Evolutionary conservation across 306 rosid species (phyloP).

Genomic region (Cucurbita ficifolia): DNA sequence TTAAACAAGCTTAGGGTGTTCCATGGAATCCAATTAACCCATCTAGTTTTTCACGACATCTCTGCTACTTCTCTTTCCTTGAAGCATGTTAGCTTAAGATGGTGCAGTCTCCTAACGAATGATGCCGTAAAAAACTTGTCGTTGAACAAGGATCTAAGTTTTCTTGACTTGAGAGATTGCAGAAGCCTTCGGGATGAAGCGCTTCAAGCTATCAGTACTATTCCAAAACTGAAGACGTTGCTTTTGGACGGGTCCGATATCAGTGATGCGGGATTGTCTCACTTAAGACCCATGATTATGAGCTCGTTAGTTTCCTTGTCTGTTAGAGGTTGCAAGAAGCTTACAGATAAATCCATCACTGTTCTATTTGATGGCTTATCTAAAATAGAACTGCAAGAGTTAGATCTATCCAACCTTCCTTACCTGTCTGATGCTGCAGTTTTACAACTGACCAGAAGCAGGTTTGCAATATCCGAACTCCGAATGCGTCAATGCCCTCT

Average conservation of each 20-base stretch:
- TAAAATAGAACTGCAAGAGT: slow-evolving; percentile 39
- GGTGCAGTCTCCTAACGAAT: slow-evolving; percentile 71
- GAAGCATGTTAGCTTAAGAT: slow-evolving; percentile 68
- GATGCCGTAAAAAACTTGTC: slow-evolving; percentile 52
- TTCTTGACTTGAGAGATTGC: slow-evolving; percentile 80
- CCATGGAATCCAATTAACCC: slow-evolving; percentile 80
- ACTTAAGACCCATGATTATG: slow-evolving; percentile 41
- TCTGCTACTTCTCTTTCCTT: slow-evolving; percentile 82
- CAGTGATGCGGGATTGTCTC: slow-evolving; percentile 57
- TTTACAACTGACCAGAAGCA: slow-evolving; percentile 42
- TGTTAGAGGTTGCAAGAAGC: slow-evolving; percentile 81
- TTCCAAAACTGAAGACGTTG: slow-evolving; percentile 44
- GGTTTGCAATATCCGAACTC: slow-evolving; percentile 49
- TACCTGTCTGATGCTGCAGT: slow-evolving; percentile 67
- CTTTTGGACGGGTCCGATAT: slow-evolving; percentile 70
- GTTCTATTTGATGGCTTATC: slow-evolving; percentile 55
- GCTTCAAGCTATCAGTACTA: slow-evolving; percentile 46
- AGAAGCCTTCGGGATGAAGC: slow-evolving; percentile 78
- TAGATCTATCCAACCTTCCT: slow-evolving; percentile 84
- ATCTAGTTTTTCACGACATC: slow-evolving; percentile 81
- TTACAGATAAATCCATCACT: slow-evolving; percentile 73
- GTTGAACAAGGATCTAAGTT: slow-evolving; percentile 60
- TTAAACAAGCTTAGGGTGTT: slow-evolving; percentile 73
- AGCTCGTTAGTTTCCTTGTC: slow-evolving; percentile 52
- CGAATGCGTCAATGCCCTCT: slow-evolving; percentile 78